Percentiles rank a stretch among this genome's conserved stretches.
These are phyloP conservation scores for Calonectria hawksworthii DNA, from an alignment of 2,329 filamentous ascomycete species.

Conservation along the genomic window DNA sequence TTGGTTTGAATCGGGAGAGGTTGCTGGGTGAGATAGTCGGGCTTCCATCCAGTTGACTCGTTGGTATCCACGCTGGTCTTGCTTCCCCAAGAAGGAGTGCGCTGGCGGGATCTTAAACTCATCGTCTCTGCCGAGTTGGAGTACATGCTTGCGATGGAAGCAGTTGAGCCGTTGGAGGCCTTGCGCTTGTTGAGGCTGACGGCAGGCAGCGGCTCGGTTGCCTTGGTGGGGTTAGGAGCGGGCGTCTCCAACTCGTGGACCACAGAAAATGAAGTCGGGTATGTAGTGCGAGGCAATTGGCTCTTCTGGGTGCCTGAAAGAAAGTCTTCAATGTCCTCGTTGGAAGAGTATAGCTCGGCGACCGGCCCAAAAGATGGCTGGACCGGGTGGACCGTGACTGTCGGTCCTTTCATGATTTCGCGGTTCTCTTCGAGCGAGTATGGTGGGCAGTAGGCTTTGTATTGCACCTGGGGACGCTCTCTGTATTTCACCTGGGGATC, in stretches of 20 bases:
- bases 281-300: slow-evolving; percentile 32
- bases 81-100: slow-evolving; percentile 52
- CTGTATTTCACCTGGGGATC: slow-evolving; percentile 1
- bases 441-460: neutral
- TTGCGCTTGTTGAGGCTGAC: slow-evolving; percentile 52
- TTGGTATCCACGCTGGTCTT: slow-evolving; percentile 58
- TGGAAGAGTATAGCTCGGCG: slow-evolving; percentile 37
- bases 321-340: slow-evolving; percentile 37
- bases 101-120: slow-evolving; percentile 43
- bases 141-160: slow-evolving; percentile 45
- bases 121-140: slow-evolving; percentile 34
- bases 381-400: slow-evolving; percentile 36
- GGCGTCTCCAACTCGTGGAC: slow-evolving; percentile 51
- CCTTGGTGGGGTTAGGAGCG: slow-evolving; percentile 36
- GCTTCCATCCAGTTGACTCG: slow-evolving; percentile 47
- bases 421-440: neutral
- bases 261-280: slow-evolving; percentile 44
- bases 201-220: slow-evolving; percentile 37
- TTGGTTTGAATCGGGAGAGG: slow-evolving; percentile 40
- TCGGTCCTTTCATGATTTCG: slow-evolving; percentile 41
- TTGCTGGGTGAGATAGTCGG: slow-evolving; percentile 40
- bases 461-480: neutral
- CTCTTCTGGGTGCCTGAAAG: slow-evolving; percentile 30
- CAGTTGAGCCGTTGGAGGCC: slow-evolving; percentile 49
- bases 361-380: slow-evolving; percentile 38